Evolutionary conservation across 768 basidiomycete genomes (phyloP), one percentile per base, ranked within the genome.

Genomic region (Boletus bicolor): DNA sequence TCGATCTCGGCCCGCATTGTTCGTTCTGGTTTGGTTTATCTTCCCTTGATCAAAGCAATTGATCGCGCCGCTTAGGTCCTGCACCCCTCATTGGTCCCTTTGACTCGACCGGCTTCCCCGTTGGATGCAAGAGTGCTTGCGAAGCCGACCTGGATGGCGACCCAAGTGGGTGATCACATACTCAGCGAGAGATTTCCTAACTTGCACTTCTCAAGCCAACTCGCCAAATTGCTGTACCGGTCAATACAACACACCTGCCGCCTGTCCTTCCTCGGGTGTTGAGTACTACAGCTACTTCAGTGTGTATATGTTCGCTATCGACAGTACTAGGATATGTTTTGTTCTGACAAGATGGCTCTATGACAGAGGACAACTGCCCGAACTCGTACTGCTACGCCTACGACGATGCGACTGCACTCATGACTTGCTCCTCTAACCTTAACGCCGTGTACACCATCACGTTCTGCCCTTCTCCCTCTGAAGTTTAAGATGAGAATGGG

Each of bases 151-250:
- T 78, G 5, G 71, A 71, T 53, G 69, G 70, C 14, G 21, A 73
- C 36, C 64, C 72, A 26, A 6, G 75, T 74, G 50, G 24, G 69
- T 55, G 4, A 36, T 46, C 15, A 28, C 32, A 32, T 7, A 15
- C 7, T 36, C 14, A 6, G 24, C 9, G 2, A 43, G 11, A 11
- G 9, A 34, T 17, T n/a, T 39, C 26, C 51, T 59, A 11, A 61
- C 21, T 21, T 21, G 42, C 42, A 24, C 39, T 48, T 32, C 28
- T 39, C 7, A 47, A 82, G 82, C 59, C 35, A 79, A 87, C 71
- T 84, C 83, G 24, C 68, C 76, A 5, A 84, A 86, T 63, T 87
- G 86, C 68, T 89, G 86, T 73, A 79, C 79, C 15, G 87, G 87
- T 10, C 68, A 65, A 41, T 73, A 79, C 69, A 70, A 68, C 66